phyloP scores from a whole-genome alignment of 148 eudicot genomes.

The Beta vulgaris region DNA sequence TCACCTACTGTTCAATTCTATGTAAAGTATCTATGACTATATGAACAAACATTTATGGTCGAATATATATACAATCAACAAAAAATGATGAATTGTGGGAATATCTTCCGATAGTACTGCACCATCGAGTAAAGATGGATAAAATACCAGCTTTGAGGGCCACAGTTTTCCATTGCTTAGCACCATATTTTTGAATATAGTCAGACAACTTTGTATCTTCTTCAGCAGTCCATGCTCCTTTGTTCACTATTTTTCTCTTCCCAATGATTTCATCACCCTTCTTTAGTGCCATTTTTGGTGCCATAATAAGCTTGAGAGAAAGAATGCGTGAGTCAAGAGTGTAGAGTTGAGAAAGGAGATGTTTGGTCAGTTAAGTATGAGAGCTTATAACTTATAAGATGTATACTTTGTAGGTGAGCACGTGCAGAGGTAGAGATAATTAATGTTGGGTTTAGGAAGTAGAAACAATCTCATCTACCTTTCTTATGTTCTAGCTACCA shows the following conservation, averaged over 20 bases:
- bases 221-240: conserved; percentile 72
- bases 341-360: not conserved
- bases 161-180: conserved; percentile 53
- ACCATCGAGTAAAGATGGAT: no score
- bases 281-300: conserved; percentile 22
- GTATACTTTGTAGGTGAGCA: not conserved
- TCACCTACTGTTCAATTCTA: no score
- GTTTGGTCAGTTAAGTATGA: conserved; percentile 1
- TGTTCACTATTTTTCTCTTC: conserved; percentile 35
- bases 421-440: not conserved
- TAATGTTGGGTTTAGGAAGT: not conserved
- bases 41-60: no score
- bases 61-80: no score
- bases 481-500: conserved; percentile 14
- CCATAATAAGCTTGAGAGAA: no score
- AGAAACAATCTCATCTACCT: conserved; percentile 27
- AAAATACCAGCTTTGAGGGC: conserved; percentile 56
- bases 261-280: not conserved
- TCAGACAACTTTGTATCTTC: conserved; percentile 53
- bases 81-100: not conserved
- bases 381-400: not conserved
- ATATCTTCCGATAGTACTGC: no score
- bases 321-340: not conserved
- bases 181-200: conserved; percentile 46
- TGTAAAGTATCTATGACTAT: no score